A percentile compares a stretch with the other conserved stretches of the same genome.
These are phyloP conservation scores for Blepharisma japonicum DNA, from an alignment of 73 alveolate species.

Conservation along the genomic window DNA sequence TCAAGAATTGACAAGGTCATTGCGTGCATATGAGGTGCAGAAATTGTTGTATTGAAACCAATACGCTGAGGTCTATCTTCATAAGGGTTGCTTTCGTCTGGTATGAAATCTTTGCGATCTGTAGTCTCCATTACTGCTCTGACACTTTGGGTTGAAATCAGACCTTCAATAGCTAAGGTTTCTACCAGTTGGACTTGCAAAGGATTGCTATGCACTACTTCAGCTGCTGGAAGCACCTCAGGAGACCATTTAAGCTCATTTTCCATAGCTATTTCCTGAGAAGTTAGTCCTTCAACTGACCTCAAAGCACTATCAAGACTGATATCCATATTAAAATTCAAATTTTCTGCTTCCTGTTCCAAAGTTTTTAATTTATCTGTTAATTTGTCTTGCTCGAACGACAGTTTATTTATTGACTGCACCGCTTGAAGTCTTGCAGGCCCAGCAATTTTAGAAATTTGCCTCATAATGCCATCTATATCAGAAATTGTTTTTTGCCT, in stretches of 20 bases:
- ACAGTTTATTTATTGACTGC: not conserved
- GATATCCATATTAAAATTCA: no score
- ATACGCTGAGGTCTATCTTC: slow-evolving; percentile 49
- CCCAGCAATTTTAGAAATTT: not conserved
- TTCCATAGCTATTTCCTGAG: no score
- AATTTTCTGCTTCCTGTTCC: no score
- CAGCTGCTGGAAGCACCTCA: no score
- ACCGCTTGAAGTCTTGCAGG: not conserved
- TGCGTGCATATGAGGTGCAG: slow-evolving; percentile 71
- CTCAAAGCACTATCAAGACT: no score
- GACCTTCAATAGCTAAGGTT: slow-evolving; percentile 20
- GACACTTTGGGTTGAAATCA: slow-evolving; percentile 26
- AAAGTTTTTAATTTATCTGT: no score
- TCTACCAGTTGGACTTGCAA: slow-evolving; percentile 19
- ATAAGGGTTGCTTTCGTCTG: slow-evolving; percentile 26
- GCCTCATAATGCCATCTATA: not conserved
- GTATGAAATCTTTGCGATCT: slow-evolving; percentile 46
- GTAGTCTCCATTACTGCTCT: slow-evolving; percentile 36
- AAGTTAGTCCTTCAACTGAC: no score
- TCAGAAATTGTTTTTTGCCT: not conserved
- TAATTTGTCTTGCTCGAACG: no score
- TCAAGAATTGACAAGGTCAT: slow-evolving; percentile 43
- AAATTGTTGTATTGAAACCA: slow-evolving; percentile 48
- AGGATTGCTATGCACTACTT: not conserved
- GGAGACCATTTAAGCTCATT: no score